phyloP scores from a whole-genome alignment of 148 eudicot genomes.

The Vaccinium vitisidaea region DNA sequence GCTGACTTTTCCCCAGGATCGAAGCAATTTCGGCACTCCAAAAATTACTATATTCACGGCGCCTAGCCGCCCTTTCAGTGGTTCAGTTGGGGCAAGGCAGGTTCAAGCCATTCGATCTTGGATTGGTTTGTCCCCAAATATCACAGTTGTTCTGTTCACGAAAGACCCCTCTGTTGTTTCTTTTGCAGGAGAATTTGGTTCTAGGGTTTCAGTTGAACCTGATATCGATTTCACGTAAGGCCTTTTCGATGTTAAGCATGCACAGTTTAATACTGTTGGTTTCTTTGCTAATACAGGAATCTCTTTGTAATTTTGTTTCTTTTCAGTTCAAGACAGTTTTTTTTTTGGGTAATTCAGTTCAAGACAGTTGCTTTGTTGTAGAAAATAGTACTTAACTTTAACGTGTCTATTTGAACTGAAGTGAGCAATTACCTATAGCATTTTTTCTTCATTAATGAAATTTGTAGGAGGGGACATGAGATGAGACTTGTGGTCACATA shows the following conservation, averaged over 20 bases:
- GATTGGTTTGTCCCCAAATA: slow-evolving; percentile 6
- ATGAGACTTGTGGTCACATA: neutral
- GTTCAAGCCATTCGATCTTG: slow-evolving; percentile 4
- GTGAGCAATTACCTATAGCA: neutral
- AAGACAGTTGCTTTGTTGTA: neutral
- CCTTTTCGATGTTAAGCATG: neutral
- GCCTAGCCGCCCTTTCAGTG: neutral
- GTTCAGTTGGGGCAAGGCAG: slow-evolving; percentile 6
- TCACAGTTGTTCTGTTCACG: neutral
- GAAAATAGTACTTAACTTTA: neutral
- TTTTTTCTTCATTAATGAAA: neutral
- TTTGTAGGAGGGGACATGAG: neutral
- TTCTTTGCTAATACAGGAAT: neutral
- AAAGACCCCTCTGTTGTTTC: neutral
- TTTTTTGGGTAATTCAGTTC: neutral
- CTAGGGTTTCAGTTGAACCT: neutral
- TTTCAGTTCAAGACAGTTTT: neutral
- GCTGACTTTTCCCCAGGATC: neutral
- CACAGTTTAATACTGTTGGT: neutral
- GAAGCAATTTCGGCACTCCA: neutral
- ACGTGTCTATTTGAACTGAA: neutral
- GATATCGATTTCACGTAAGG: slow-evolving; percentile 2
- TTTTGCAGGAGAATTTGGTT: neutral
- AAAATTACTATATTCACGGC: neutral
- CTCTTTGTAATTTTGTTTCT: neutral